These are phyloP conservation scores for Emiliania huxleyi DNA, from an alignment of 78 protist genomes.

Conservation along the genomic window DNA sequence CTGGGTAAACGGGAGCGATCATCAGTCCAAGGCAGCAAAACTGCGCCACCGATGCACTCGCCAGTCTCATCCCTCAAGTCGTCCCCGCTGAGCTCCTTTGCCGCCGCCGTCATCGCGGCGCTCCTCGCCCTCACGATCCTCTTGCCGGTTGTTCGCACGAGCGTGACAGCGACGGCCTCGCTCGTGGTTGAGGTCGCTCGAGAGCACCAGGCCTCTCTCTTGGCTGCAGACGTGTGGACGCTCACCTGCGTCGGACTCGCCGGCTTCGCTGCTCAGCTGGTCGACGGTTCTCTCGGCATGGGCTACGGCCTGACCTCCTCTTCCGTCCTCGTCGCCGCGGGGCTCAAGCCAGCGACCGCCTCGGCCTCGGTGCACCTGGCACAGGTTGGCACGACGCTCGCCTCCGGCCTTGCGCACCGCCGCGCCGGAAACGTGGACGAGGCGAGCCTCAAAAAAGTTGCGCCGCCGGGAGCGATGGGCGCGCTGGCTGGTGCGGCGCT, in stretches of 20 bases:
- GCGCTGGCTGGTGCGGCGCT: not conserved
- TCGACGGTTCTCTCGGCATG: constrained; percentile 10
- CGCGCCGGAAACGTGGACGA: not conserved
- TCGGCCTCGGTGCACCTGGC: not conserved
- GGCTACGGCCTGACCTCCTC: not conserved
- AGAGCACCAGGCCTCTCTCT: too few relatives aligned
- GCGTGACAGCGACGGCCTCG: too few relatives aligned
- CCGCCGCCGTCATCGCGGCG: too few relatives aligned
- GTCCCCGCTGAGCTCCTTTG: too few relatives aligned
- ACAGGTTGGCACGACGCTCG: not conserved
- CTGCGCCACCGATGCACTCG: too few relatives aligned
- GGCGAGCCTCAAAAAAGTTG: not conserved
- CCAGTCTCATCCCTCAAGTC: too few relatives aligned
- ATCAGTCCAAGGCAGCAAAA: too few relatives aligned
- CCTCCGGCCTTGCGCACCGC: not conserved
- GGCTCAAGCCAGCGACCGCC: not conserved
- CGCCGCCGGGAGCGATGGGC: not conserved
- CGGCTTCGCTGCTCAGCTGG: not conserved
- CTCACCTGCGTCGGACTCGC: not conserved
- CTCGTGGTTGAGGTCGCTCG: too few relatives aligned
- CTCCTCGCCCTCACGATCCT: too few relatives aligned
- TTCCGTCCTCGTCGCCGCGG: not conserved
- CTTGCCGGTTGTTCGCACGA: too few relatives aligned
- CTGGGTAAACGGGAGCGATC: too few relatives aligned
- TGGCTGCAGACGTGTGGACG: too few relatives aligned